Conservation (phyloP, 306 rosid species). For the Sindora glabra region DNA sequence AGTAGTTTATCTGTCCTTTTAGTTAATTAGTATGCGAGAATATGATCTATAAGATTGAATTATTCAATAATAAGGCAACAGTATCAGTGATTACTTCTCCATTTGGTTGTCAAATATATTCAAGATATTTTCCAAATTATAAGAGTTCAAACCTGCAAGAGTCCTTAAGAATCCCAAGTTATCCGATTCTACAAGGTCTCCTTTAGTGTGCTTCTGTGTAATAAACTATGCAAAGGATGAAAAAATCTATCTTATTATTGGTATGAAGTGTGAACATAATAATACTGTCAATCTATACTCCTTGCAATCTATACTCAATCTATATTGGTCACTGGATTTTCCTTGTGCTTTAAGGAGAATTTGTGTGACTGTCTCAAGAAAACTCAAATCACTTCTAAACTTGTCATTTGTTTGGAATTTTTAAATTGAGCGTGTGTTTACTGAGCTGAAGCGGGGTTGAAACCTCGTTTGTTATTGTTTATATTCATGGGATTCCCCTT, state of each 20-base stretch:
- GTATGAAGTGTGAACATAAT: neutral
- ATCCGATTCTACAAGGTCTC: neutral
- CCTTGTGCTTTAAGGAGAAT: neutral
- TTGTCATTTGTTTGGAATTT: too few species aligned
- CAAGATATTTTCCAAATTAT: neutral
- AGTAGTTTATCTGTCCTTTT: neutral
- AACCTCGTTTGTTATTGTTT: slow-evolving; percentile 5
- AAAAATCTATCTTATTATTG: too few species aligned
- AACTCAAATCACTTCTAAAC: neutral
- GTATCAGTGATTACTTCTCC: neutral
- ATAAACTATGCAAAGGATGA: too few species aligned
- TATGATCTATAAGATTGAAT: neutral
- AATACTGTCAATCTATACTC: neutral
- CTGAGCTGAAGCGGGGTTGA: neutral
- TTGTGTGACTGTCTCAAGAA: neutral
- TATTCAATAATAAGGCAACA: neutral
- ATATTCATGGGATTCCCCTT: slow-evolving; percentile 15
- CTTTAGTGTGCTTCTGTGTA: neutral
- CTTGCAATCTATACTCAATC: too few species aligned
- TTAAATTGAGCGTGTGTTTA: neutral
- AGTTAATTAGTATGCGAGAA: neutral
- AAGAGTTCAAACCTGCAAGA: neutral
- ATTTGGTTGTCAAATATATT: neutral
- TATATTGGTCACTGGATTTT: neutral
- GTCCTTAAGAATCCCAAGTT: neutral